Conservation (phyloP, 2,329 filamentous ascomycete genomes). For the Fusarium sambucinum region DNA sequence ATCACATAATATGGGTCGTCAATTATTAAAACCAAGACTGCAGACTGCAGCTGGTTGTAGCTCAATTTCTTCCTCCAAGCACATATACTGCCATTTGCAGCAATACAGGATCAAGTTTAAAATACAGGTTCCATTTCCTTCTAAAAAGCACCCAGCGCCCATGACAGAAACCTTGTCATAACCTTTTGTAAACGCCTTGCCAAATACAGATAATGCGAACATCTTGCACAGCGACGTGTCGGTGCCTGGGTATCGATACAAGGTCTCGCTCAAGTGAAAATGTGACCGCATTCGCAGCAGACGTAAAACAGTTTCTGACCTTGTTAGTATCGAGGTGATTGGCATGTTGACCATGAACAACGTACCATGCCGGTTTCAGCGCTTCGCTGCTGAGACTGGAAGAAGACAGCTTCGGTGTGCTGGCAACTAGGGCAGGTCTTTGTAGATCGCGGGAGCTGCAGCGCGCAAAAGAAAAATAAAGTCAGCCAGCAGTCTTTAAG, state of each 20-base stretch:
- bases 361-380: constrained; percentile 98
- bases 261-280: constrained; percentile 70
- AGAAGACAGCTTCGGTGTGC: constrained; percentile 94
- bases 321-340: constrained; percentile 9
- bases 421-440: constrained; percentile 87
- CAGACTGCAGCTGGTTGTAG: constrained; percentile 10
- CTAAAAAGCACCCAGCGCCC: constrained; percentile 27
- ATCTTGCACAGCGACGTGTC: constrained; percentile 28
- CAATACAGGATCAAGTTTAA: constrained; percentile 35
- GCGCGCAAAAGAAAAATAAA: constrained; percentile 50
- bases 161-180: constrained; percentile 24
- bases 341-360: constrained; percentile 1
- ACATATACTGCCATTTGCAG: constrained; percentile 11
- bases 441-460: constrained; percentile 90
- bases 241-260: constrained; percentile 45
- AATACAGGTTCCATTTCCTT: constrained; percentile 34
- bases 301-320: constrained; percentile 89
- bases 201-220: constrained; percentile 38
- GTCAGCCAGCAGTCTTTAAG: constrained; percentile 59
- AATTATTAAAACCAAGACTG: constrained; percentile 10
- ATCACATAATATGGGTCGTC: constrained; percentile 4
- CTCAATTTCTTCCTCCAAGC: constrained; percentile 24
- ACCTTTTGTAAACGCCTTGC: constrained; percentile 42
- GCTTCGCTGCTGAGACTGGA: constrained; percentile 97
- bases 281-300: constrained; percentile 92